Conservation (phyloP, 192 early-diverging fungal genomes). For the Linderina pennispora region DNA sequence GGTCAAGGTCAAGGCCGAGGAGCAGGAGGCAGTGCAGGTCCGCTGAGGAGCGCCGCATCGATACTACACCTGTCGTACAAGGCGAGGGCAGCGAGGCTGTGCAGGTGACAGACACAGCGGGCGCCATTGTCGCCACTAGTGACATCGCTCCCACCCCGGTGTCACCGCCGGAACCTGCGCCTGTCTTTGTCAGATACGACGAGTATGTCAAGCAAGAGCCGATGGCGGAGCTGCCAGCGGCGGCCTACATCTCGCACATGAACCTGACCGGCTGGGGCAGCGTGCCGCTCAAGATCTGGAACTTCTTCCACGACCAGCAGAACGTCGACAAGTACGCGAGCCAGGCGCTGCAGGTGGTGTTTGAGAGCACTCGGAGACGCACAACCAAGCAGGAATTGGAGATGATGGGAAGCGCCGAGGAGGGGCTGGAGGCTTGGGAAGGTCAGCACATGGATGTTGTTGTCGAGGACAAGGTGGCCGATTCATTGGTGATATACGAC, state of each 20-base stretch:
- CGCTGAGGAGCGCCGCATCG: constrained; percentile 10
- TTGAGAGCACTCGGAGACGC: constrained; percentile 26
- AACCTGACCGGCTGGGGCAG: constrained; percentile 38
- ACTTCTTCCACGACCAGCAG: constrained; percentile 49
- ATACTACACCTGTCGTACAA: constrained; percentile 3
- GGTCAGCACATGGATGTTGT: constrained; percentile 34
- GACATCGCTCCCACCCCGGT: neutral
- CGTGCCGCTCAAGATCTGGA: constrained; percentile 34
- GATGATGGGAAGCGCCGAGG: constrained; percentile 30
- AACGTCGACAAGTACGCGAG: constrained; percentile 39
- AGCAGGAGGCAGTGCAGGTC: constrained; percentile 6
- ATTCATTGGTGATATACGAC: constrained; percentile 24
- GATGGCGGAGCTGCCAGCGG: constrained; percentile 22
- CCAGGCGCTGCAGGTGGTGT: constrained; percentile 43
- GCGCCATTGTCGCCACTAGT: neutral
- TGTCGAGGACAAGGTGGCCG: constrained; percentile 21
- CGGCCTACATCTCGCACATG: constrained; percentile 35
- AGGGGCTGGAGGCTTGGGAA: constrained; percentile 23
- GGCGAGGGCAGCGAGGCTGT: constrained; percentile 1
- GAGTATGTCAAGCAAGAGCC: constrained; percentile 14
- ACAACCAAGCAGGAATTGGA: constrained; percentile 23
- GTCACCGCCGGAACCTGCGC: neutral
- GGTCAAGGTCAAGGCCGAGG: constrained; percentile 21
- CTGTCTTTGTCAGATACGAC: constrained; percentile 36
- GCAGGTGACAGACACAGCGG: constrained; percentile 21